Conservation (phyloP, 1,284 basidiomycete species). For the Trametes versicolor region DNA sequence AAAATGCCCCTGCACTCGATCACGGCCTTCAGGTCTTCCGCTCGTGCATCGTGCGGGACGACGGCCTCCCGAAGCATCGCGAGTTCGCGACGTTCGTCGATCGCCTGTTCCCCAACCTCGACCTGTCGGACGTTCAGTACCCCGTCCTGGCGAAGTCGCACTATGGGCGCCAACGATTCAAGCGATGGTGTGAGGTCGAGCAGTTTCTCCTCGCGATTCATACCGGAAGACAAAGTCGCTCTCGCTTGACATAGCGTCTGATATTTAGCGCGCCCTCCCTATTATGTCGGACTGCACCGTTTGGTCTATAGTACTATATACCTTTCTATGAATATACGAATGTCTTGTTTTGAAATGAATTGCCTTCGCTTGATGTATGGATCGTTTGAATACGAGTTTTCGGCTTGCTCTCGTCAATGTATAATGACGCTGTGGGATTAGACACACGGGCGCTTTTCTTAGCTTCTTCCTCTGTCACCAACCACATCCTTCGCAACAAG, state of each 20-base stretch:
- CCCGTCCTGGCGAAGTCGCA: not conserved
- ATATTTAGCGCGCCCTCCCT: not conserved
- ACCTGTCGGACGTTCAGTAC: conserved; percentile 17
- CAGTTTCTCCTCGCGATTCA: conserved; percentile 13
- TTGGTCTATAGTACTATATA: too few species aligned
- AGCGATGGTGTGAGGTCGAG: conserved; percentile 19
- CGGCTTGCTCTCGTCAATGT: too few species aligned
- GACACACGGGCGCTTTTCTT: not conserved
- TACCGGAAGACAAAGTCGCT: not conserved
- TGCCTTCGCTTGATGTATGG: too few species aligned
- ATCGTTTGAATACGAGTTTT: too few species aligned
- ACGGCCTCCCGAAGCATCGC: not conserved
- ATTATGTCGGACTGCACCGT: not conserved
- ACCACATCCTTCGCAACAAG: not conserved
- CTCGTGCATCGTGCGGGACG: conserved; percentile 3
- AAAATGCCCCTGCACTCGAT: not conserved
- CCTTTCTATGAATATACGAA: too few species aligned
- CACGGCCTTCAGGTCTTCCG: conserved; percentile 16
- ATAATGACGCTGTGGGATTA: not conserved
- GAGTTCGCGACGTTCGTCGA: conserved; percentile 15
- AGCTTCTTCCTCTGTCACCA: not conserved
- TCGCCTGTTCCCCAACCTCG: conserved; percentile 19
- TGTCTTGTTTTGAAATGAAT: too few species aligned
- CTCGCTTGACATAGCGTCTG: not conserved
- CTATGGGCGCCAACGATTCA: not conserved